Percentiles rank a stretch among this genome's conserved stretches.
Conservation (phyloP, 805 yeast species). For the Priceomyces haplophilus region DNA sequence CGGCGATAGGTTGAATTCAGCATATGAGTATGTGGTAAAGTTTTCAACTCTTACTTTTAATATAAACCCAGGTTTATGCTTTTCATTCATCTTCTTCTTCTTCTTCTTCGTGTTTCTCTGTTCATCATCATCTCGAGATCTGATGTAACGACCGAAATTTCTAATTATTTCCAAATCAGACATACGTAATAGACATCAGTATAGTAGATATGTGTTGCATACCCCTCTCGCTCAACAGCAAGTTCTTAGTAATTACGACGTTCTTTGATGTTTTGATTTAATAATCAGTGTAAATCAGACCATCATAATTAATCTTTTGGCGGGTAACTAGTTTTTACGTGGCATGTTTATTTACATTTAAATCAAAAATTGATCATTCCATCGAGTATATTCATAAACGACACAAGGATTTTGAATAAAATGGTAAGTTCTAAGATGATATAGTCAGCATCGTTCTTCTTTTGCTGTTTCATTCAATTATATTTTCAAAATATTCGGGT, state of each 20-base stretch:
- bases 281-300: no score
- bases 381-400: not conserved
- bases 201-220: not conserved
- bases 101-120: constrained; percentile 1
- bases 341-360: constrained; percentile 3
- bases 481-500: not conserved
- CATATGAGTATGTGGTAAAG: constrained; percentile 65
- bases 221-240: no score
- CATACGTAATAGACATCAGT: constrained; percentile 1
- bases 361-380: constrained; percentile 3
- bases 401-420: not conserved
- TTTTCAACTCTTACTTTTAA: constrained; percentile 52
- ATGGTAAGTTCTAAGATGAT: not conserved
- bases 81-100: constrained; percentile 2
- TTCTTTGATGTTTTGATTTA: no score
- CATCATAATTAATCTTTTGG: not conserved
- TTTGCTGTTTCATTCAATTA: no score
- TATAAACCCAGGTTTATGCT: constrained; percentile 45
- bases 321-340: constrained; percentile 4
- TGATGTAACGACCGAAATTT: constrained; percentile 7
- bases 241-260: no score
- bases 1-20: constrained; percentile 78
- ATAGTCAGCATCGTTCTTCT: no score
- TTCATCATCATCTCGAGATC: not conserved
- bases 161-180: constrained; percentile 7